phyloP scores from a whole-genome alignment of 768 basidiomycete genomes.

The Russula sp. region DNA sequence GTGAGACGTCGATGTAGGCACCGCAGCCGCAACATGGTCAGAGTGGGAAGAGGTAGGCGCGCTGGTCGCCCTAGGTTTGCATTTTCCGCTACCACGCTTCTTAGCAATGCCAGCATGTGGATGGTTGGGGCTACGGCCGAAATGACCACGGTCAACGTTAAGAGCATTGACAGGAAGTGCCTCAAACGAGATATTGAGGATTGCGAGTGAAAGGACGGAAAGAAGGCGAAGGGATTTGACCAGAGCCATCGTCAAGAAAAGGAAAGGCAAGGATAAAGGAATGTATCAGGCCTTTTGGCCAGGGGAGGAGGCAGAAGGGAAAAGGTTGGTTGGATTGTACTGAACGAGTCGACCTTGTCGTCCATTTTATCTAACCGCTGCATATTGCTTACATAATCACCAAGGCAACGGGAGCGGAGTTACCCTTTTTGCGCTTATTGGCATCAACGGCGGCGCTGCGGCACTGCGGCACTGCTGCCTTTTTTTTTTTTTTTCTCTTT shows the following conservation, averaged over 20 bases:
- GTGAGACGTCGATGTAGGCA: neutral
- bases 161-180: constrained; percentile 47
- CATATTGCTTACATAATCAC: neutral
- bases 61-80: constrained; percentile 41
- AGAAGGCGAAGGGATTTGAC: constrained; percentile 50
- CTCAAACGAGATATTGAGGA: constrained; percentile 45
- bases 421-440: neutral
- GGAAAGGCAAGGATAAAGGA: neutral
- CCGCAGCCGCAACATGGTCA: too few relatives aligned
- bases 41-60: too few relatives aligned
- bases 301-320: neutral
- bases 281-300: constrained; percentile 1
- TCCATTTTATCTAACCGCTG: neutral
- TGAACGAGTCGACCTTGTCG: neutral
- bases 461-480: neutral
- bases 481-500: constrained; percentile 41
- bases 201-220: constrained; percentile 49
- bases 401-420: constrained; percentile 9
- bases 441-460: neutral
- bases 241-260: constrained; percentile 35
- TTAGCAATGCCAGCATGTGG: constrained; percentile 41
- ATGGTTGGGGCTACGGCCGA: constrained; percentile 39
- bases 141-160: constrained; percentile 32
- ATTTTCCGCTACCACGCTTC: constrained; percentile 42
- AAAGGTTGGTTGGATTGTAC: too few relatives aligned